A percentile compares a stretch with the other conserved stretches of the same genome.
Evolutionary conservation across 495 filamentous ascomycete genomes (phyloP).

Genomic region (Cercophora scortea): DNA sequence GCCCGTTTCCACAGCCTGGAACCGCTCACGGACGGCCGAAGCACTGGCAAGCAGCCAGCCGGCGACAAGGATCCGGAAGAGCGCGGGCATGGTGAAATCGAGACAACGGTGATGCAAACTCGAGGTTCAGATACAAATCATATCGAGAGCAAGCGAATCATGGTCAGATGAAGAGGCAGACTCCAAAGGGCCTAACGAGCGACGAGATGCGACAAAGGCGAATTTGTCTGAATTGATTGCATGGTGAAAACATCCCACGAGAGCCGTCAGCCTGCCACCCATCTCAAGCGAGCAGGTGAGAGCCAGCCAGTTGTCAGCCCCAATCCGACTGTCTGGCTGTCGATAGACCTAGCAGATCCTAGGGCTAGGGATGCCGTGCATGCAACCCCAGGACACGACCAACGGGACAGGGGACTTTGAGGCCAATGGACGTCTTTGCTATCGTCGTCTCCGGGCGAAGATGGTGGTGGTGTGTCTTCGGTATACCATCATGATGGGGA

Average conservation of each 20-base stretch:
- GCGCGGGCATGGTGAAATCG: not conserved
- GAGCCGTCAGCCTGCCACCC: no score
- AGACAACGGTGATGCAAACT: not conserved
- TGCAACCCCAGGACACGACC: no score
- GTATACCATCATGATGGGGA: no score
- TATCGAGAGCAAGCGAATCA: not conserved
- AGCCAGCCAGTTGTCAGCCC: no score
- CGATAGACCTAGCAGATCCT: not conserved
- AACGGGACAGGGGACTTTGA: no score
- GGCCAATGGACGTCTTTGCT: no score
- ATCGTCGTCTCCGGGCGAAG: no score
- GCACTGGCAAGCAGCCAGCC: not conserved
- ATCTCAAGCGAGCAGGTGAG: no score
- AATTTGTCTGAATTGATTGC: not conserved
- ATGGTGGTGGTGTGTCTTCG: no score
- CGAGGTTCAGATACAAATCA: not conserved
- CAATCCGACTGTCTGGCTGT: not conserved
- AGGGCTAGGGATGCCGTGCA: no score
- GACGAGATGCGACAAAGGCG: not conserved
- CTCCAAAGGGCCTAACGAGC: not conserved
- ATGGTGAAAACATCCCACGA: no score
- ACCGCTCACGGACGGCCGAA: constrained; percentile 2
- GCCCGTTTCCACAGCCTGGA: constrained; percentile 13
- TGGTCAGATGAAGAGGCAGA: not conserved
- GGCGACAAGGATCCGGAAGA: not conserved